Conservation (phyloP, 2,329 filamentous ascomycete species). For the Xenosphaeropsis pyriputrescens region DNA sequence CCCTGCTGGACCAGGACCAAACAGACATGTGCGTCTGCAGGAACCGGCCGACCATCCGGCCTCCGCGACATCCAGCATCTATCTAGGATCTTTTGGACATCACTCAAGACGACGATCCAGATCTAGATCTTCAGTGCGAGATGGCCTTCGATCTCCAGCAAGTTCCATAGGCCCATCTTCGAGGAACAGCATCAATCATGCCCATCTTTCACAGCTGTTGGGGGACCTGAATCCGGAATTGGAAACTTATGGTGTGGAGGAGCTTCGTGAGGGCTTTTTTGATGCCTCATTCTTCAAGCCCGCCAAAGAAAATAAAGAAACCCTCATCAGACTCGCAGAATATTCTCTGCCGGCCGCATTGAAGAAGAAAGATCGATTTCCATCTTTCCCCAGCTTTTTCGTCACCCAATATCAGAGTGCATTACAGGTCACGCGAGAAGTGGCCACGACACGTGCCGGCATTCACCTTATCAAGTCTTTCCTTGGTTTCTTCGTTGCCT, state of each 20-base stretch:
- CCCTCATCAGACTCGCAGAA: slow-evolving; percentile 25
- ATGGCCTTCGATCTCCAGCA: slow-evolving; percentile 6
- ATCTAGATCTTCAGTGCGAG: slow-evolving; percentile 5
- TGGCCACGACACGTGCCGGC: slow-evolving; percentile 33
- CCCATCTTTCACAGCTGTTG: slow-evolving; percentile 15
- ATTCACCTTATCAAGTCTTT: slow-evolving; percentile 37
- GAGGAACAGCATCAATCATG: slow-evolving; percentile 14
- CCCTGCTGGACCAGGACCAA: too few relatives aligned
- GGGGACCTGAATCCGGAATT: slow-evolving; percentile 20
- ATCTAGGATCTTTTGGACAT: slow-evolving; percentile 19
- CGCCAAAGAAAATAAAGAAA: slow-evolving; percentile 20
- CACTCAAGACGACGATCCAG: slow-evolving; percentile 12
- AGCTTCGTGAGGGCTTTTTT: slow-evolving; percentile 27
- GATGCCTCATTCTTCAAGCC: slow-evolving; percentile 27
- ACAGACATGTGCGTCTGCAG: slow-evolving; percentile 13
- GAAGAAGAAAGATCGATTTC: slow-evolving; percentile 23
- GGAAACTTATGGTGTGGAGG: slow-evolving; percentile 26
- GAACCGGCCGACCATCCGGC: slow-evolving; percentile 5
- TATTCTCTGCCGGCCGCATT: slow-evolving; percentile 30
- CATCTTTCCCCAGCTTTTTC: slow-evolving; percentile 31
- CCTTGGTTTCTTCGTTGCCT: slow-evolving; percentile 39
- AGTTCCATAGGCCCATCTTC: slow-evolving; percentile 13
- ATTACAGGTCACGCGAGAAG: slow-evolving; percentile 21
- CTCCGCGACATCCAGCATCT: slow-evolving; percentile 10
- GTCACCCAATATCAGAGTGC: slow-evolving; percentile 30